phyloP scores from a whole-genome alignment of 129 eudicot genomes.

The Gnaphalium uliginosum region DNA sequence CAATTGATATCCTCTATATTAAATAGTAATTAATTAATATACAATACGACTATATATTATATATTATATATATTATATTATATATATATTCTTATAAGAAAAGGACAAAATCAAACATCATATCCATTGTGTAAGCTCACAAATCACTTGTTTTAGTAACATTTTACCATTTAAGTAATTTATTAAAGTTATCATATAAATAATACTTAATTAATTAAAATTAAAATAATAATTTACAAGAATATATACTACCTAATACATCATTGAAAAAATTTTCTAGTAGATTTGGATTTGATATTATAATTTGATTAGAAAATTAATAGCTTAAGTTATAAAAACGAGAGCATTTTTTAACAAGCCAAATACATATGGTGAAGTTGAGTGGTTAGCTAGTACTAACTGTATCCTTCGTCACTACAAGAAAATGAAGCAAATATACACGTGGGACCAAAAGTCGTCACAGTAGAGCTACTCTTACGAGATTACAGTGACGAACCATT shows the following conservation, averaged over 20 bases:
- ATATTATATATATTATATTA: no score
- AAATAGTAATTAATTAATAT: not conserved
- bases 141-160: not conserved
- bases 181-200: no score
- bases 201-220: no score
- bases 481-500: no score
- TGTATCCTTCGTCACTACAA: no score
- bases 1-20: no score
- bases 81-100: not conserved
- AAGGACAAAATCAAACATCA: not conserved
- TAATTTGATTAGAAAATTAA: not conserved
- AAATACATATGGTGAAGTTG: slow-evolving; percentile 13
- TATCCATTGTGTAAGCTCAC: not conserved
- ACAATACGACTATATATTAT: no score
- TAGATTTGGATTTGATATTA: not conserved
- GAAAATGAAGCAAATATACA: no score
- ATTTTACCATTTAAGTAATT: not conserved
- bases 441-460: no score
- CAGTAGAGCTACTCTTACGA: no score
- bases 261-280: slow-evolving; percentile 15
- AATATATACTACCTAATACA: slow-evolving; percentile 25
- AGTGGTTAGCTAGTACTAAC: slow-evolving; percentile 14
- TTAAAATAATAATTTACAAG: not conserved
- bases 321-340: not conserved
- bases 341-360: not conserved